Percentiles rank a stretch among this genome's conserved stretches.
These are phyloP conservation scores for Trichothecium sympodiale DNA, from an alignment of 2,329 filamentous ascomycete species.

Conservation along the genomic window DNA sequence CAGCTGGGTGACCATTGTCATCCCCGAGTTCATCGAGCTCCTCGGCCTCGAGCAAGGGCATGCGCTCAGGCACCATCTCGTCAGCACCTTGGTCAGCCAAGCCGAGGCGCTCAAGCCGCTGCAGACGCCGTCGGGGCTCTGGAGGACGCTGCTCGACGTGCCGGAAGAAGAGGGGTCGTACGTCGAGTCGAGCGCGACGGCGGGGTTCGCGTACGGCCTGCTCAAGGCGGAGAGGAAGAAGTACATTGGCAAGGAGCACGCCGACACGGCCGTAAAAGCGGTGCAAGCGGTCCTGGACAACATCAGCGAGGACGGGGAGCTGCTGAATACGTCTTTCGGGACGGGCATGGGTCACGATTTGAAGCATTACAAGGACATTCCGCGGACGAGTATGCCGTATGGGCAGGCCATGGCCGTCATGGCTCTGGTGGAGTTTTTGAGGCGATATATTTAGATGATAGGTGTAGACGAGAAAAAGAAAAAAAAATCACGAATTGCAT, in stretches of 20 bases:
- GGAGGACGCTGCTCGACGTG: constrained; percentile 65
- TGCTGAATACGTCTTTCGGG: constrained; percentile 66
- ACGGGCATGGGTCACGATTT: constrained; percentile 65
- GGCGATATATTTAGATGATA: too few relatives aligned
- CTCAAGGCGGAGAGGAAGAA: constrained; percentile 61
- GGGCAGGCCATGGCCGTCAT: constrained; percentile 80
- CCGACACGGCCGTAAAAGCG: constrained; percentile 51
- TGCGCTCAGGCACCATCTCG: constrained; percentile 46
- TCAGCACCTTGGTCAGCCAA: constrained; percentile 57
- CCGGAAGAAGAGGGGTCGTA: constrained; percentile 58
- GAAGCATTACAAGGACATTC: constrained; percentile 69
- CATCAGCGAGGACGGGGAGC: constrained; percentile 56
- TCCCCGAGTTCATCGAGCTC: constrained; percentile 70
- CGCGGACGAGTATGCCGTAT: constrained; percentile 71
- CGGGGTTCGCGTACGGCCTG: constrained; percentile 71
- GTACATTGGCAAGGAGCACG: constrained; percentile 51
- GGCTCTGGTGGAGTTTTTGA: constrained; percentile 58
- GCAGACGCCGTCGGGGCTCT: constrained; percentile 54
- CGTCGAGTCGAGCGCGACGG: constrained; percentile 65
- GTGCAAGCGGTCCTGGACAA: constrained; percentile 55
- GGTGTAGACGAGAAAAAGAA: constrained; percentile 1
- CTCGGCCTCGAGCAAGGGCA: constrained; percentile 53
- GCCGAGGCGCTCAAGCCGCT: constrained; percentile 50
- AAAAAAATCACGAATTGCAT: too few relatives aligned
- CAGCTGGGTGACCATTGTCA: constrained; percentile 71